Conservation (phyloP, 2,329 filamentous ascomycete genomes). For the Cadophora sp. region DNA sequence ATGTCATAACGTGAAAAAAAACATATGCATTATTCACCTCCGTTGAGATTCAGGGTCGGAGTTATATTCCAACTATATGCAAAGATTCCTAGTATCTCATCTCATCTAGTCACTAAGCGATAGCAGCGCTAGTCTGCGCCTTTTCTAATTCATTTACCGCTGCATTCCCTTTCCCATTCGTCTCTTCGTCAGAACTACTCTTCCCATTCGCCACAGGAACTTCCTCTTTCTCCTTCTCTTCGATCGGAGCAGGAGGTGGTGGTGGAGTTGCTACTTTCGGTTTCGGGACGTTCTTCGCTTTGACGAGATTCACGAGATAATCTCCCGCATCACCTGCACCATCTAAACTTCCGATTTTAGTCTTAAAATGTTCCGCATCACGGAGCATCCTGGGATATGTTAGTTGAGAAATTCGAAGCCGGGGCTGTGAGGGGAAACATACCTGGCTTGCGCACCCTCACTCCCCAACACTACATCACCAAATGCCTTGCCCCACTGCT, state of each 20-base stretch:
- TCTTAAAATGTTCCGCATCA: conserved; percentile 68
- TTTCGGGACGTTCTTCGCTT: conserved; percentile 55
- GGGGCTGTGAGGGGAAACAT: conserved; percentile 40
- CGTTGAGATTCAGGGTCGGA: too few relatives aligned
- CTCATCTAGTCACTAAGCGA: not conserved
- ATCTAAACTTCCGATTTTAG: conserved; percentile 67
- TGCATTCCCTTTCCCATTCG: not conserved
- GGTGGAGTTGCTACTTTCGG: conserved; percentile 15
- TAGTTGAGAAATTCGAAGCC: not conserved
- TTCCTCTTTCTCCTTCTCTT: not conserved
- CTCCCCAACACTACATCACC: conserved; percentile 63
- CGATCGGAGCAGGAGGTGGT: not conserved
- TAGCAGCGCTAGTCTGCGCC: conserved; percentile 11
- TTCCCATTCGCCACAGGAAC: conserved; percentile 7
- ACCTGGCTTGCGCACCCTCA: conserved; percentile 67
- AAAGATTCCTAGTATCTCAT: not conserved
- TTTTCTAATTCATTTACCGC: conserved; percentile 1
- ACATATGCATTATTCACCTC: too few relatives aligned
- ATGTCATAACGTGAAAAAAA: too few relatives aligned
- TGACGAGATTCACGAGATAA: conserved; percentile 68
- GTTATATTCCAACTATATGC: too few relatives aligned
- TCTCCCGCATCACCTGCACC: conserved; percentile 74
- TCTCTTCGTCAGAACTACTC: conserved; percentile 14
- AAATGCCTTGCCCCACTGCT: conserved; percentile 71
- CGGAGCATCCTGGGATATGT: conserved; percentile 59